phyloP scores from a whole-genome alignment of 2,329 filamentous ascomycete species.

The Hypoxylon sp. region DNA sequence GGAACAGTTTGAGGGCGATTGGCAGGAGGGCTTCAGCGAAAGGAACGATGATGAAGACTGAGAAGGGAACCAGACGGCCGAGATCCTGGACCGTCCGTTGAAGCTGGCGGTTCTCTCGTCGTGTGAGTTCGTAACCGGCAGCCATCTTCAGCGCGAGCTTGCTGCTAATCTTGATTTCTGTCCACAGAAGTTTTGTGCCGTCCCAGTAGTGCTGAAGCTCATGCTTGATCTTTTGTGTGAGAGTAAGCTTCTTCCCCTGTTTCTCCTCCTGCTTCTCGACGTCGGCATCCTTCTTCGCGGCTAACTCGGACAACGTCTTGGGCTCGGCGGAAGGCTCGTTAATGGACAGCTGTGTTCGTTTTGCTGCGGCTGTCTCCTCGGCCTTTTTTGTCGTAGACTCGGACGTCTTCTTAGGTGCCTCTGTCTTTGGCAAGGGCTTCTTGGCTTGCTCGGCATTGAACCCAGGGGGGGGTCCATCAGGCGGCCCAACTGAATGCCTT shows the following conservation, averaged over 20 bases:
- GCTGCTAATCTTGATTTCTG: slow-evolving; percentile 93
- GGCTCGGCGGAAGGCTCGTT: slow-evolving; percentile 55
- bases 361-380: slow-evolving; percentile 43
- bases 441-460: slow-evolving; percentile 93
- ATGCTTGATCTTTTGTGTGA: slow-evolving; percentile 95
- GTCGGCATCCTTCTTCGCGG: slow-evolving; percentile 72
- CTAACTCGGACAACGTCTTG: slow-evolving; percentile 70
- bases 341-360: slow-evolving; percentile 48
- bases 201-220: slow-evolving; percentile 97
- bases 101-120: slow-evolving; percentile 92
- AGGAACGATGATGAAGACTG: slow-evolving; percentile 95
- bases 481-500: slow-evolving; percentile 65
- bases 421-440: slow-evolving; percentile 78
- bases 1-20: slow-evolving; percentile 92
- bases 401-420: slow-evolving; percentile 52
- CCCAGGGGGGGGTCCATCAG: slow-evolving; percentile 82
- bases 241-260: slow-evolving; percentile 86
- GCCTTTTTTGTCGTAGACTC: slow-evolving; percentile 54
- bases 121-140: slow-evolving; percentile 94
- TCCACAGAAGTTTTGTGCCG: slow-evolving; percentile 92
- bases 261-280: slow-evolving; percentile 76
- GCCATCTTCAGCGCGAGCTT: slow-evolving; percentile 96
- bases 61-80: slow-evolving; percentile 92
- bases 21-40: slow-evolving; percentile 95
- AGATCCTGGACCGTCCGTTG: slow-evolving; percentile 94